Conservation (phyloP, 345 rosid species). For the Boechera stricta region DNA sequence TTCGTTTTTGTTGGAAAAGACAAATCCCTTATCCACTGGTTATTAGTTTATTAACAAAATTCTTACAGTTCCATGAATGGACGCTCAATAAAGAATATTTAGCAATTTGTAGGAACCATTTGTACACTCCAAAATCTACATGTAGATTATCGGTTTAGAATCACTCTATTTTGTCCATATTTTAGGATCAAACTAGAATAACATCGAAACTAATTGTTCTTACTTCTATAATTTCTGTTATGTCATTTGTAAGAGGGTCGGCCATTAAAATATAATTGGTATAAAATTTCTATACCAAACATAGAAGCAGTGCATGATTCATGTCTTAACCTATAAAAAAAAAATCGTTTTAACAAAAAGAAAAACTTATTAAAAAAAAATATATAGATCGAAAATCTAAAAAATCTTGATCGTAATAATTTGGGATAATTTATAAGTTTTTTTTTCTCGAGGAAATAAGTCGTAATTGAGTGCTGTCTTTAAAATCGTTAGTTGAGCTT, state of each 20-base stretch:
- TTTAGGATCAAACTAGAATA: background rate
- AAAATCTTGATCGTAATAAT: background rate
- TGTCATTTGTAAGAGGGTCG: background rate
- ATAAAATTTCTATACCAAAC: background rate
- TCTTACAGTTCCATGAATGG: constrained; percentile 1
- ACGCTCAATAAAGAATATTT: constrained; percentile 8
- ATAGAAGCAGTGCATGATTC: background rate
- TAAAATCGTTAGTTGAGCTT: constrained; percentile 13
- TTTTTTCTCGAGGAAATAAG: background rate
- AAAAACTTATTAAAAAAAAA: background rate
- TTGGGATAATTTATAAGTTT: background rate
- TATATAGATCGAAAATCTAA: background rate
- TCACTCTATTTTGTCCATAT: background rate
- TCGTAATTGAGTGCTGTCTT: constrained; percentile 12
- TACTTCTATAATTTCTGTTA: background rate
- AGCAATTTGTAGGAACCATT: constrained; percentile 5
- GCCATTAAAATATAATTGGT: background rate
- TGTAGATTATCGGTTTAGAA: background rate
- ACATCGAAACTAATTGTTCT: background rate
- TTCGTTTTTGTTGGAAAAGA: constrained; percentile 38
- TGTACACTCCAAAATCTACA: background rate
- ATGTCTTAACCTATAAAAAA: background rate
- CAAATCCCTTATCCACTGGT: constrained; percentile 25
- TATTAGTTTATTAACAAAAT: constrained; percentile 9
- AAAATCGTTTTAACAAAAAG: too few species aligned